phyloP scores from a whole-genome alignment of 805 yeast genomes.

The Saturnispora diversa region DNA sequence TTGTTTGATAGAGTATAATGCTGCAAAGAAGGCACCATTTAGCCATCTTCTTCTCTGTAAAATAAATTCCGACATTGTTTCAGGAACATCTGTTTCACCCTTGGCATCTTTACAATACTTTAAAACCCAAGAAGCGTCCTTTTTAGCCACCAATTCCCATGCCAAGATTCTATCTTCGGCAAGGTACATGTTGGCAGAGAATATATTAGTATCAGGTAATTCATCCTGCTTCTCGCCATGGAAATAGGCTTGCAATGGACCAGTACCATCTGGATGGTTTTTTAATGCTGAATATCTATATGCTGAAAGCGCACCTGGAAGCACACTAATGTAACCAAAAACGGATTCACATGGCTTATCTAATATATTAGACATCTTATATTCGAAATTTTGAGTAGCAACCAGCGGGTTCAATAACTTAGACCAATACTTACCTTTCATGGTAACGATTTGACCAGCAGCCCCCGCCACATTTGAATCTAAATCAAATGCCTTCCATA shows the following conservation, averaged over 20 bases:
- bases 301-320: slow-evolving; percentile 95
- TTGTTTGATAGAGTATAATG: slow-evolving; percentile 78
- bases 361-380: slow-evolving; percentile 91
- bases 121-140: slow-evolving; percentile 75
- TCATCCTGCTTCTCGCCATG: slow-evolving; percentile 60
- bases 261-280: slow-evolving; percentile 84
- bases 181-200: slow-evolving; percentile 92
- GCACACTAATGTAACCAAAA: slow-evolving; percentile 87
- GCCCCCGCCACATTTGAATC: slow-evolving; percentile 98
- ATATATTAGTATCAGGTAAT: slow-evolving; percentile 51
- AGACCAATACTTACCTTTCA: slow-evolving; percentile 83
- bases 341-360: slow-evolving; percentile 91
- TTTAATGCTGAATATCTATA: slow-evolving; percentile 81
- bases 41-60: slow-evolving; percentile 97
- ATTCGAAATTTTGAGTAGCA: slow-evolving; percentile 94
- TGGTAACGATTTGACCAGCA: slow-evolving; percentile 93
- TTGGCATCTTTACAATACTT: slow-evolving; percentile 88
- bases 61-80: slow-evolving; percentile 85
- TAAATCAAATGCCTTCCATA: slow-evolving; percentile 96
- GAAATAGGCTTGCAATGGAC: slow-evolving; percentile 83
- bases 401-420: slow-evolving; percentile 84
- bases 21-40: slow-evolving; percentile 96
- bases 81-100: slow-evolving; percentile 97
- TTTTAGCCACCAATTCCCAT: slow-evolving; percentile 91
- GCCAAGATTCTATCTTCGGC: slow-evolving; percentile 96